Percentiles rank a stretch among this genome's conserved stretches.
Evolutionary conservation across 192 early-diverging fungal genomes (phyloP).

Genomic region (Rhizophagus sp.): DNA sequence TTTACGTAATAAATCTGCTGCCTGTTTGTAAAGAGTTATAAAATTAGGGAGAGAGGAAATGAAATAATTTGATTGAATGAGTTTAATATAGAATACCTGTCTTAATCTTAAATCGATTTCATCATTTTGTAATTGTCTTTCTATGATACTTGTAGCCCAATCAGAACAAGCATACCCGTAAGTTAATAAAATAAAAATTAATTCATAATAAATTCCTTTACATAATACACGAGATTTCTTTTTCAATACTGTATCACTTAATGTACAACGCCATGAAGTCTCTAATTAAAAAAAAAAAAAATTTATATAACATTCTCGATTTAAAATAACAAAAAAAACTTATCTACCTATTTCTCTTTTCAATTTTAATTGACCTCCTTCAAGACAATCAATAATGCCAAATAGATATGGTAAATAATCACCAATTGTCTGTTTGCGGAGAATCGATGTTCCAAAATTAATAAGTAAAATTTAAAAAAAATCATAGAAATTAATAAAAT

Average conservation of each 20-base stretch:
- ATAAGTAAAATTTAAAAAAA: neutral
- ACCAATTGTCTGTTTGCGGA: constrained; percentile 39
- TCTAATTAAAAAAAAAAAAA: constrained; percentile 35
- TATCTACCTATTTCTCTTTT: constrained; percentile 36
- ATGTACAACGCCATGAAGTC: constrained; percentile 59
- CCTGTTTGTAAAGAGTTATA: constrained; percentile 14
- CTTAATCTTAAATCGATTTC: constrained; percentile 17
- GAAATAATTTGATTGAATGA: neutral
- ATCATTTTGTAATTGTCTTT: constrained; percentile 29
- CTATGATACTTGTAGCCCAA: constrained; percentile 33
- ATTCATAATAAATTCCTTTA: constrained; percentile 53
- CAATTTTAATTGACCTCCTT: constrained; percentile 37
- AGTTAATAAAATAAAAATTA: constrained; percentile 56
- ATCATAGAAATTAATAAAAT: neutral
- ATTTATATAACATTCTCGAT: neutral
- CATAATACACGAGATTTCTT: constrained; percentile 52
- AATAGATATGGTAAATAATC: constrained; percentile 54
- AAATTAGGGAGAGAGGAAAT: neutral
- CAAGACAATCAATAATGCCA: constrained; percentile 41
- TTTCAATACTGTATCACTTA: constrained; percentile 47
- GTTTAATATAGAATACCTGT: constrained; percentile 11
- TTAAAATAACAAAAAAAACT: neutral
- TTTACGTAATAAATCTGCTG: constrained; percentile 54
- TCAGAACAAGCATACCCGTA: constrained; percentile 54
- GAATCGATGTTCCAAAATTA: neutral